Evolutionary conservation across 208 protist species (phyloP).

Genomic region (Strigomonas culicis): DNA sequence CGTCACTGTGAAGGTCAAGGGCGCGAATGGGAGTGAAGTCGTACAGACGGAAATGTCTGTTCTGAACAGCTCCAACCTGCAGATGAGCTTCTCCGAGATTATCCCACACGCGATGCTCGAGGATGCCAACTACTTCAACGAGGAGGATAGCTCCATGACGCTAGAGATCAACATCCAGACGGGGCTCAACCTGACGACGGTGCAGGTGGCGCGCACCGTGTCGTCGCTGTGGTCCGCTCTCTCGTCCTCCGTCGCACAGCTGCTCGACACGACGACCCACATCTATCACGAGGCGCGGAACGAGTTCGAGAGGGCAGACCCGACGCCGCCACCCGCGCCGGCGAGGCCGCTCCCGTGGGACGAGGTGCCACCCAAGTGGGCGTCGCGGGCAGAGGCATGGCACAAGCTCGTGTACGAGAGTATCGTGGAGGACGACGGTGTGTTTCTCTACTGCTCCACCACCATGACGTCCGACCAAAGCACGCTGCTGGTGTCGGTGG

Average conservation of each 20-base stretch:
- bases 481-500: conserved; percentile 51
- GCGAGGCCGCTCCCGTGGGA: conserved; percentile 48
- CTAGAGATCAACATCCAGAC: conserved; percentile 58
- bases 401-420: conserved; percentile 33
- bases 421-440: conserved; percentile 47
- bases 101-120: background rate
- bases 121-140: conserved; percentile 22
- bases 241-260: conserved; percentile 38
- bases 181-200: conserved; percentile 52
- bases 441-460: conserved; percentile 61
- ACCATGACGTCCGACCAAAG: conserved; percentile 42
- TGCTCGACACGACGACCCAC: conserved; percentile 39
- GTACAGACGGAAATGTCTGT: background rate
- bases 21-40: conserved; percentile 1
- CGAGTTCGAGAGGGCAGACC: conserved; percentile 19
- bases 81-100: background rate
- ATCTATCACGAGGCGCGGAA: conserved; percentile 45
- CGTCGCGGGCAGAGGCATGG: conserved; percentile 47
- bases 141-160: conserved; percentile 22
- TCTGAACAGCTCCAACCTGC: background rate
- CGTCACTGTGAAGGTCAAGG: conserved; percentile 45
- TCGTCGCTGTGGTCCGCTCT: conserved; percentile 56
- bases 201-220: conserved; percentile 53
- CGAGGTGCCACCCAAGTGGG: conserved; percentile 49
- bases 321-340: background rate